phyloP scores from a whole-genome alignment of 148 eudicot species.

The Vaccinium macrocarpon region DNA sequence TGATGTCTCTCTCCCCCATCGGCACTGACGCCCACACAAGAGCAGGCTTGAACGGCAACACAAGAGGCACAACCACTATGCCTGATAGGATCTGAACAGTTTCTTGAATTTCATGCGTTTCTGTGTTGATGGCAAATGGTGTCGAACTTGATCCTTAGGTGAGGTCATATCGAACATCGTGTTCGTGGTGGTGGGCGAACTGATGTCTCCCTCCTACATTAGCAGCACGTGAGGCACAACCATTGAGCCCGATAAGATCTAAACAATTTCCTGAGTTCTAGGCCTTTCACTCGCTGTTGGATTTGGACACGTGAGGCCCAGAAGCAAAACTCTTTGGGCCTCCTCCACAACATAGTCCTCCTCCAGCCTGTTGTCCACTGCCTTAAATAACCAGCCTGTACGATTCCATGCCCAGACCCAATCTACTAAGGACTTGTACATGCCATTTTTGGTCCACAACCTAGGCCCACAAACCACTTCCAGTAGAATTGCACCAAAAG shows the following conservation, averaged over 20 bases:
- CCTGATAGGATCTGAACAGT: no score
- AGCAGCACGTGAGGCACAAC: constrained; percentile 47
- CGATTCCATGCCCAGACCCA: constrained; percentile 86
- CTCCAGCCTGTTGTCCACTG: constrained; percentile 51
- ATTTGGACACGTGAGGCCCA: constrained; percentile 76
- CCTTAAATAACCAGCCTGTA: constrained; percentile 51
- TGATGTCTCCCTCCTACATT: no score
- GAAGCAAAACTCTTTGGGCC: constrained; percentile 50
- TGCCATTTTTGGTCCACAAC: constrained; percentile 48
- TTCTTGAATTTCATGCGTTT: neutral
- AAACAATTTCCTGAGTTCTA: constrained; percentile 43
- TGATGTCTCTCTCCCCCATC: no score
- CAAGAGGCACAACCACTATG: no score
- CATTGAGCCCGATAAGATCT: constrained; percentile 55
- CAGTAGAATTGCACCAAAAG: constrained; percentile 21
- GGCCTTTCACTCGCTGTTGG: constrained; percentile 65
- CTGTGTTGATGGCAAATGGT: constrained; percentile 16
- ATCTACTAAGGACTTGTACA: constrained; percentile 50
- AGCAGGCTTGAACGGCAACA: no score
- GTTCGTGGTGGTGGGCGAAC: constrained; percentile 15
- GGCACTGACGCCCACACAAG: no score
- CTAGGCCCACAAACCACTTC: constrained; percentile 70
- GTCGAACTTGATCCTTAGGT: neutral
- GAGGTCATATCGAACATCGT: constrained; percentile 22
- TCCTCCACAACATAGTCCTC: constrained; percentile 47